These are phyloP conservation scores for Pyrenophora tritici-repentis DNA, from an alignment of 2,329 filamentous ascomycete genomes.

Conservation along the genomic window DNA sequence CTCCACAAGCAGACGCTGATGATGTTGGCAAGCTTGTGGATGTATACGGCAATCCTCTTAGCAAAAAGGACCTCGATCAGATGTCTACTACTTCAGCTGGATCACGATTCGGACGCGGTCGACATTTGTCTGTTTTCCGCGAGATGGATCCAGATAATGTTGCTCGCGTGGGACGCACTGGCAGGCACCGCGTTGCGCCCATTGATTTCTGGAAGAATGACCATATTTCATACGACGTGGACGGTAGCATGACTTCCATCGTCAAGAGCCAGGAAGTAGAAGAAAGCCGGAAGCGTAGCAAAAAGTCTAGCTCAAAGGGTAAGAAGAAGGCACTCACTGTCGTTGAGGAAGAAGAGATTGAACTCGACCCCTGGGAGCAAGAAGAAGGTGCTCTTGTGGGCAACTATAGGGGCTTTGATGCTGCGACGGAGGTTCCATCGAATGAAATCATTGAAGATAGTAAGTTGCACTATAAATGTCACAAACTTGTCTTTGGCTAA, in stretches of 20 bases:
- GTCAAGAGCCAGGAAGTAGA: slow-evolving; percentile 71
- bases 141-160: slow-evolving; percentile 39
- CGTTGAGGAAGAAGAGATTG: slow-evolving; percentile 59
- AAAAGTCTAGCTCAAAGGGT: slow-evolving; percentile 31
- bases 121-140: slow-evolving; percentile 43
- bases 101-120: slow-evolving; percentile 41
- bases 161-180: slow-evolving; percentile 61
- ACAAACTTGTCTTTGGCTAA: slow-evolving; percentile 18
- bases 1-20: slow-evolving; percentile 3
- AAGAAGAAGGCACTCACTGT: slow-evolving; percentile 39
- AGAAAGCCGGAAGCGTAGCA: slow-evolving; percentile 39
- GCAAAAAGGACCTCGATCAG: slow-evolving; percentile 39
- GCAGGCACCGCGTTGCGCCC: slow-evolving; percentile 76
- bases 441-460: slow-evolving; percentile 56
- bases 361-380: slow-evolving; percentile 72
- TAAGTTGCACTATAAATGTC: slow-evolving; percentile 27
- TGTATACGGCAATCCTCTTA: slow-evolving; percentile 38
- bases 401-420: slow-evolving; percentile 67
- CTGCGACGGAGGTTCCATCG: slow-evolving; percentile 60
- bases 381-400: slow-evolving; percentile 66
- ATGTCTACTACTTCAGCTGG: slow-evolving; percentile 41
- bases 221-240: slow-evolving; percentile 69
- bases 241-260: slow-evolving; percentile 75
- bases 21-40: slow-evolving; percentile 40
- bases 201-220: slow-evolving; percentile 89